Base-by-base conservation (phyloP, 108 stramenopile genomes). In the Skeletonema costatum region DNA sequence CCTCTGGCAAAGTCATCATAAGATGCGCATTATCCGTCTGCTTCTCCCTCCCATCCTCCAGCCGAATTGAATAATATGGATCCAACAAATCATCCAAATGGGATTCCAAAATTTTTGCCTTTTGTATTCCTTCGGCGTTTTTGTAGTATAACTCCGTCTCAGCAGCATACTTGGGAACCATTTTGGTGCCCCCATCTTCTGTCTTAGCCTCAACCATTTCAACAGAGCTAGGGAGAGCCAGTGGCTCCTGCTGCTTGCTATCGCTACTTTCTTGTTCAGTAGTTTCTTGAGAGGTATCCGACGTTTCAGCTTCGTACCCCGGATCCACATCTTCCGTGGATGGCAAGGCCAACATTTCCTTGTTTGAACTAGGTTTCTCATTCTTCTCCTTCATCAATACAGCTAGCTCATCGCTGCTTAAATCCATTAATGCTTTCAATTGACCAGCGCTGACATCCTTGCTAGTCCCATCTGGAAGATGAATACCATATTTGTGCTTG, bases 1-100 rank as follows among this genome's bases (percentile, higher is more conserved):
- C 53, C 25, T 25, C 53, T 4, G 44, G 44, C 53, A 21, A 29
- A 56, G 25, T 70, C n/a, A 81, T 19, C 17, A 50, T 44, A 29
- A 82, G 60, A 50, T 82, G 82, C 1, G 82, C 75, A 71, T 82
- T 82, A 61, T 82, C 82, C 14, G 86, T 87, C 80, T 87, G 86
- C 66, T 87, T 87, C 68, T 87, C 86, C 41, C 66, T 75, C 68
- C 86, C 86, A 48, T 80, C 78, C 25, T 72, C 67, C 32, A 87
- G 44, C 13, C 65, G 63, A 3, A 87, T 68, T 3, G 79, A 66
- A 32, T 87, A 87, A 62, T 84, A 87, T 33, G 86, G 83, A 25
- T 76, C 83, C 48, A 87, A 29, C 67, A 81, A 44, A 80, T 87
- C 86, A 64, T 87, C 86, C 7, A 84, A 56, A 58, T 87, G 83